Base-by-base conservation (phyloP, 2,329 filamentous ascomycete species). In the Cercospora sp. region DNA sequence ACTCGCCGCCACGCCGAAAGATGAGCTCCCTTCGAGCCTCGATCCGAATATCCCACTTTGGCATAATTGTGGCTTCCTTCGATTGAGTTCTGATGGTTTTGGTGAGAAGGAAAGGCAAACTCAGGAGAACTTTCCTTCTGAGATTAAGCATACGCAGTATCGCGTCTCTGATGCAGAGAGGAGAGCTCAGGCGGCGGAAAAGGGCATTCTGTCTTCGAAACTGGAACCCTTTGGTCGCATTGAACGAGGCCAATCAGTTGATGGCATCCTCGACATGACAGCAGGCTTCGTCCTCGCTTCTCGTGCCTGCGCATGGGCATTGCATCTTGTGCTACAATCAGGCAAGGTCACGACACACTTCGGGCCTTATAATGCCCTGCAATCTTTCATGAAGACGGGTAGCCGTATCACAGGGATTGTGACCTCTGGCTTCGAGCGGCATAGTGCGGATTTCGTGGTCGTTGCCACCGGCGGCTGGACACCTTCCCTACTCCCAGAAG, bases 371-470 rank as follows among this genome's bases (percentile, higher is more conserved):
- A 51, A 69, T 33, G 63, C 66, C n/a, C 45, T 73, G 13, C 55
- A 40, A 30, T 64, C 67, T 2, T 53, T 72, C 53, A 58, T 65
- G 57, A 65, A 69, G 13, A 67, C 64, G 30, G 51, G 60, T 2
- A 63, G 64, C n/a, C 65, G 59, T 3, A 63, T 72, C 2, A 63
- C 66, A 0, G 71, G 68, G 0, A 68, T 73, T 16, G 65, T 65
- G 5, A 80, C 8, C 69, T 81, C 3, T 81, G 84, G 0, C 72
- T 79, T n/a, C 71, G 86, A 61, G 85, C 86, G 71, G 79, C 62
- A 72, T 33, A 13, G 62, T n/a, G 75, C 73, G n/a, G 70, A 74
- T 28, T 58, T 71, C 10, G 70, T 76, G 16, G 66, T 78, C 42
- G 48, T 77, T 9, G 73, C 75, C 31, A 67, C 71, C 3, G 76